These are phyloP conservation scores for Mucuna pruriens DNA, from an alignment of 306 rosid species.

Conservation along the genomic window DNA sequence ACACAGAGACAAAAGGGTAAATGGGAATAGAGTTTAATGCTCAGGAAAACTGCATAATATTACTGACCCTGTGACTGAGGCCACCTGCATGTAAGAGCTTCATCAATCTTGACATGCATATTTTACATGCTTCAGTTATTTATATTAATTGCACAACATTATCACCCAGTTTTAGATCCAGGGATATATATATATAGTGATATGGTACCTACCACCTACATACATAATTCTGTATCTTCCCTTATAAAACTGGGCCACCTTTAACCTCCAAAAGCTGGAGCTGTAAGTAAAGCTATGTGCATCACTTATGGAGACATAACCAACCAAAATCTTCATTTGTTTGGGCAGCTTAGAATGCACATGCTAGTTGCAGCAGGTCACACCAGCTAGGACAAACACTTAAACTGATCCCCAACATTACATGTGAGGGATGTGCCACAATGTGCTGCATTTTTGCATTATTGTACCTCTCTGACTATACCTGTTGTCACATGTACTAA, in stretches of 20 bases:
- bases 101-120: background rate
- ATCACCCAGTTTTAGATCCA: background rate
- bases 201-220: background rate
- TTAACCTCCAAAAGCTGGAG: background rate
- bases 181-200: background rate
- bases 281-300: background rate
- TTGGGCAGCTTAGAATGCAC: constrained; percentile 23
- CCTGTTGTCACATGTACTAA: constrained; percentile 18
- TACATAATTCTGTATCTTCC: background rate
- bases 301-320: constrained; percentile 9
- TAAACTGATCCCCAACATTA: constrained; percentile 26
- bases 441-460: constrained; percentile 33
- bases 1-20: background rate
- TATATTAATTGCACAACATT: background rate
- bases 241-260: background rate
- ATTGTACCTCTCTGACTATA: constrained; percentile 31
- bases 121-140: background rate
- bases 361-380: constrained; percentile 24
- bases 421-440: constrained; percentile 28
- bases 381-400: constrained; percentile 35
- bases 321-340: background rate
- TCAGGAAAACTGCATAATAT: background rate
- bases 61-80: background rate
- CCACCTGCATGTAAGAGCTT: background rate
- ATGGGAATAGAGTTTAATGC: background rate